These are phyloP conservation scores for Cymbidium sinense DNA, from an alignment of 106 monocot genomes.

Conservation along the genomic window DNA sequence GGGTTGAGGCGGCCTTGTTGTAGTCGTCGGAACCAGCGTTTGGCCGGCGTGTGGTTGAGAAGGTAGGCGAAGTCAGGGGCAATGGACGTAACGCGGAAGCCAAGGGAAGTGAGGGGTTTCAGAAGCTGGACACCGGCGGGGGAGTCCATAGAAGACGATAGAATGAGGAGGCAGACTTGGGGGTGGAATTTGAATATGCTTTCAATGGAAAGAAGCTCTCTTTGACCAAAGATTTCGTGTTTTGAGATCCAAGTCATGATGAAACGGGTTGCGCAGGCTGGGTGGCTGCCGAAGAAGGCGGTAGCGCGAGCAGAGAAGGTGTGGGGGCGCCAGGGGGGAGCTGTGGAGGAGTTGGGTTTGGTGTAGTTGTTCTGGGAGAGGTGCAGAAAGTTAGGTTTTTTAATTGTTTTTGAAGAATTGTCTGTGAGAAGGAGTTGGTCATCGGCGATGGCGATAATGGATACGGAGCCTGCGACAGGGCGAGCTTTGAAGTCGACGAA, in stretches of 20 bases:
- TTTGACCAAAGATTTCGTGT: conserved; percentile 24
- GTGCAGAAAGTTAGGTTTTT: background rate
- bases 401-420: background rate
- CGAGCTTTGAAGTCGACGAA: background rate
- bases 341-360: conserved; percentile 4
- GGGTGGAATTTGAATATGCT: conserved; percentile 67
- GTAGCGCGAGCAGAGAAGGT: conserved; percentile 31
- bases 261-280: conserved; percentile 44
- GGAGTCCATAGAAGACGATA: conserved; percentile 65
- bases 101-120: conserved; percentile 22
- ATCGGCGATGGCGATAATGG: background rate
- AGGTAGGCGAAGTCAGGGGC: conserved; percentile 56
- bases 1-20: conserved; percentile 19
- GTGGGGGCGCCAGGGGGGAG: background rate
- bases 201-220: conserved; percentile 62
- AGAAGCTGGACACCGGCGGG: conserved; percentile 27
- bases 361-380: background rate
- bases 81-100: conserved; percentile 35
- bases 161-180: conserved; percentile 56
- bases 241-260: conserved; percentile 87
- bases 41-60: conserved; percentile 32
- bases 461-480: background rate
- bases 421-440: background rate
- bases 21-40: conserved; percentile 8
- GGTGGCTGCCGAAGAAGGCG: conserved; percentile 25